Evolutionary conservation across 2,329 filamentous ascomycete species (phyloP).

Genomic region (Epichloe uncinata): DNA sequence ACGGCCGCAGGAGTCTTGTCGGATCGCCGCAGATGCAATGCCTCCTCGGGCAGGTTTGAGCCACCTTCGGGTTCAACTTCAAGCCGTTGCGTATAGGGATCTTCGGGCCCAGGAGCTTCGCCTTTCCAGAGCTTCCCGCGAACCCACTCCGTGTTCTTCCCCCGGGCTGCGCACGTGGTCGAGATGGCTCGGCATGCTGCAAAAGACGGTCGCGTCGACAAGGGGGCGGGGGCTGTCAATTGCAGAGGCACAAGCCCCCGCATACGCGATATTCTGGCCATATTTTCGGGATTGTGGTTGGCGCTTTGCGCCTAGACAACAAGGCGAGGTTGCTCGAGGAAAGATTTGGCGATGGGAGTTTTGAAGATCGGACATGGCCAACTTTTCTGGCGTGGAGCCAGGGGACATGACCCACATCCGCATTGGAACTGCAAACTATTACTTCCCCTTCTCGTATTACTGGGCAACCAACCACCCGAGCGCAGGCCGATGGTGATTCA

Average conservation of each 20-base stretch:
- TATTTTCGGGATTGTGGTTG: constrained; percentile 12
- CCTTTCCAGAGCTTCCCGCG: constrained; percentile 28
- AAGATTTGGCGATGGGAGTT: neutral
- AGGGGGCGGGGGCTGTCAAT: constrained; percentile 11
- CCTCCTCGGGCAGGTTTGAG: constrained; percentile 20
- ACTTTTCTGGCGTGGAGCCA: constrained; percentile 1
- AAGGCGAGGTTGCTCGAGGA: neutral
- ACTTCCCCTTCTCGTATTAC: too few species aligned
- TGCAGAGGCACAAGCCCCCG: constrained; percentile 20
- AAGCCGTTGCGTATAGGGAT: constrained; percentile 24
- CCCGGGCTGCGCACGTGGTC: constrained; percentile 18
- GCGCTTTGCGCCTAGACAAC: neutral
- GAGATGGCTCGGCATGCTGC: constrained; percentile 18
- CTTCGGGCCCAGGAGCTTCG: constrained; percentile 24
- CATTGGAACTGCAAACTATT: too few species aligned
- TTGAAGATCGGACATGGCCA: constrained; percentile 1
- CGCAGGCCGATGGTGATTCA: too few species aligned
- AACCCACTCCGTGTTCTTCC: constrained; percentile 24
- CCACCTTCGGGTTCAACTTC: constrained; percentile 15
- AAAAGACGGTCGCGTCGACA: constrained; percentile 15
- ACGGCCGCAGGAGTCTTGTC: constrained; percentile 15
- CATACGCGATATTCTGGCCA: constrained; percentile 30
- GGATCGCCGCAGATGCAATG: constrained; percentile 9
- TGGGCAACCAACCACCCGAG: too few species aligned
- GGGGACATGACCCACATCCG: neutral